A percentile compares a stretch with the other conserved stretches of the same genome.
phyloP scores from a whole-genome alignment of 1,284 basidiomycete genomes.

The Tilletia indica region DNA sequence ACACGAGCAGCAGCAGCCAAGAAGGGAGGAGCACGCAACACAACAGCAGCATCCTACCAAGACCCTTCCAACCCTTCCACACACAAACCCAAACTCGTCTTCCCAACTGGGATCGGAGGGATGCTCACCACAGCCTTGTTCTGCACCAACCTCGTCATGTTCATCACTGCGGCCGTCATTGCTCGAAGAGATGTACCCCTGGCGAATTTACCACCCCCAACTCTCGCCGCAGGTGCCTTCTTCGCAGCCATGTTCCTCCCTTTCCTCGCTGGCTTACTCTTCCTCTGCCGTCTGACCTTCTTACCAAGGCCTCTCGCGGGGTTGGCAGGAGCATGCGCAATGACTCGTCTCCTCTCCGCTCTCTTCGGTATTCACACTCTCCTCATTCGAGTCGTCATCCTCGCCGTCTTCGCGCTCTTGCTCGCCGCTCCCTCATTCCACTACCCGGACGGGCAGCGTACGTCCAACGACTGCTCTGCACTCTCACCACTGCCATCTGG shows the following conservation, averaged over 20 bases:
- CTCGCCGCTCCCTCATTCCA: constrained; percentile 39
- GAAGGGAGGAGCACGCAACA: neutral
- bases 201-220: neutral
- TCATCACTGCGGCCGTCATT: constrained; percentile 34
- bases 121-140: constrained; percentile 39
- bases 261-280: constrained; percentile 35
- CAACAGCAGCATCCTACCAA: neutral
- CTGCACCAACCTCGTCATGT: constrained; percentile 35
- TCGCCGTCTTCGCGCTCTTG: constrained; percentile 34
- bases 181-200: constrained; percentile 15
- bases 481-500: constrained; percentile 40
- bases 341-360: constrained; percentile 42
- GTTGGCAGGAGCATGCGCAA: constrained; percentile 31
- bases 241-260: constrained; percentile 43
- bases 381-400: constrained; percentile 37
- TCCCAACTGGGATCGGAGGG: constrained; percentile 42
- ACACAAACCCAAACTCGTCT: constrained; percentile 19
- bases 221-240: constrained; percentile 29
- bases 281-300: constrained; percentile 35
- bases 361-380: constrained; percentile 47
- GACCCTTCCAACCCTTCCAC: neutral
- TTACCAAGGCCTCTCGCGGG: constrained; percentile 32
- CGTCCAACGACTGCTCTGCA: constrained; percentile 41
- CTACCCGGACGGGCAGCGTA: constrained; percentile 25
- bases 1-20: neutral